These are phyloP conservation scores for Coemansia sp. DNA, from an alignment of 192 early-diverging fungal genomes.

Conservation along the genomic window DNA sequence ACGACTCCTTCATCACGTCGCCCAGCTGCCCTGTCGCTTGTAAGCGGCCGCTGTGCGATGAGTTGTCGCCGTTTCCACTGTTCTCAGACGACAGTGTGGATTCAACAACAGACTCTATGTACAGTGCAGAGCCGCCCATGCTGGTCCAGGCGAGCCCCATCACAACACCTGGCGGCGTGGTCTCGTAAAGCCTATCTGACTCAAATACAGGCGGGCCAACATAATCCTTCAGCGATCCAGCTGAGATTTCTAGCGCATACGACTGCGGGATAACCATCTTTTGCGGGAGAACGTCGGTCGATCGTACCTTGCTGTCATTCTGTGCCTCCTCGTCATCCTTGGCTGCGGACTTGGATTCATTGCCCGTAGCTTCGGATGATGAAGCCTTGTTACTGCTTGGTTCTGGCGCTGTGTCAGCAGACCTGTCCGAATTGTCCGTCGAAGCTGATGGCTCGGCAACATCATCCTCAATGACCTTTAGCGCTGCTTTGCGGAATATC, in stretches of 20 bases:
- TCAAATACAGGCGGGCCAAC: conserved; percentile 89
- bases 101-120: conserved; percentile 93
- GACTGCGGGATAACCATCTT: conserved; percentile 55
- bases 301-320: neutral
- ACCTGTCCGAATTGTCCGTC: neutral
- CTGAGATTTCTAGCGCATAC: conserved; percentile 65
- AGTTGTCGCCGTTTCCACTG: conserved; percentile 34
- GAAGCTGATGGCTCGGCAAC: conserved; percentile 28
- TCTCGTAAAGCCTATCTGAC: conserved; percentile 88
- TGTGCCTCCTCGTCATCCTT: neutral
- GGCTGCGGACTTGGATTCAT: too few relatives aligned
- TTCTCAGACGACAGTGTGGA: conserved; percentile 51
- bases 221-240: conserved; percentile 83
- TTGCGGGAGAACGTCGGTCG: conserved; percentile 36
- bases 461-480: conserved; percentile 75
- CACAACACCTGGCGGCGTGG: conserved; percentile 88
- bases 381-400: neutral
- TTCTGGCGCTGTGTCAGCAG: neutral
- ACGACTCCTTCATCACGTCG: conserved; percentile 99
- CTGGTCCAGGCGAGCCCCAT: conserved; percentile 99
- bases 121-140: conserved; percentile 93
- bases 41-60: conserved; percentile 59
- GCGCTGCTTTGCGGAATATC: conserved; percentile 95
- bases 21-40: conserved; percentile 94
- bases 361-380: conserved; percentile 1